These are phyloP conservation scores for Euphorbia corollata DNA, from an alignment of 441 rosid genomes.

Conservation along the genomic window DNA sequence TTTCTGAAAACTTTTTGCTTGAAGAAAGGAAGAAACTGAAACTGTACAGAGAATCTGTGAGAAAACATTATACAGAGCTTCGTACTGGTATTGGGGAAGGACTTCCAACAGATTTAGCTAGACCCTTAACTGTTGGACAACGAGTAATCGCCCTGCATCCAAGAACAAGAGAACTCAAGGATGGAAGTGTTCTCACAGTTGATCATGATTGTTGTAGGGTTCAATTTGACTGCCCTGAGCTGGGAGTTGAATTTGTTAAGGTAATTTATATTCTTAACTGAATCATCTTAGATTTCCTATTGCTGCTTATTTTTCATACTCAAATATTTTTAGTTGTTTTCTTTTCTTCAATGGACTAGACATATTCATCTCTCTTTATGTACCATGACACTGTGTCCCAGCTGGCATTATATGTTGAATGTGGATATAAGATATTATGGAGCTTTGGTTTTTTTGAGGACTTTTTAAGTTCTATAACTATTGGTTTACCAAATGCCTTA, in stretches of 20 bases:
- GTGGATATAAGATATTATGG: background rate
- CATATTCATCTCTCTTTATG: background rate
- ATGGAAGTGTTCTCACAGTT: slow-evolving; percentile 85
- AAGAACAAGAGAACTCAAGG: slow-evolving; percentile 73
- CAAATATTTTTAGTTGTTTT: no score
- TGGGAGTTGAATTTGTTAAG: slow-evolving; percentile 84
- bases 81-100: slow-evolving; percentile 70
- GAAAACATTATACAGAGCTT: slow-evolving; percentile 79
- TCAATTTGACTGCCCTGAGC: slow-evolving; percentile 73
- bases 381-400: background rate
- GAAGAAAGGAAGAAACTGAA: slow-evolving; percentile 83
- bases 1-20: slow-evolving; percentile 68
- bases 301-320: background rate
- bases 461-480: background rate
- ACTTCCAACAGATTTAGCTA: slow-evolving; percentile 90
- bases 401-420: no score
- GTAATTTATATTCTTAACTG: slow-evolving; percentile 33
- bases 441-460: background rate
- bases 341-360: background rate
- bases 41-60: slow-evolving; percentile 81
- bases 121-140: slow-evolving; percentile 90
- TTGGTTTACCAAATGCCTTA: background rate
- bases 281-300: slow-evolving; percentile 5
- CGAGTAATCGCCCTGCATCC: slow-evolving; percentile 87
- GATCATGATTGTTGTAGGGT: slow-evolving; percentile 81